A percentile compares a stretch with the other conserved stretches of the same genome.
phyloP scores from a whole-genome alignment of 306 rosid species.

The Ziziphus jujuba region DNA sequence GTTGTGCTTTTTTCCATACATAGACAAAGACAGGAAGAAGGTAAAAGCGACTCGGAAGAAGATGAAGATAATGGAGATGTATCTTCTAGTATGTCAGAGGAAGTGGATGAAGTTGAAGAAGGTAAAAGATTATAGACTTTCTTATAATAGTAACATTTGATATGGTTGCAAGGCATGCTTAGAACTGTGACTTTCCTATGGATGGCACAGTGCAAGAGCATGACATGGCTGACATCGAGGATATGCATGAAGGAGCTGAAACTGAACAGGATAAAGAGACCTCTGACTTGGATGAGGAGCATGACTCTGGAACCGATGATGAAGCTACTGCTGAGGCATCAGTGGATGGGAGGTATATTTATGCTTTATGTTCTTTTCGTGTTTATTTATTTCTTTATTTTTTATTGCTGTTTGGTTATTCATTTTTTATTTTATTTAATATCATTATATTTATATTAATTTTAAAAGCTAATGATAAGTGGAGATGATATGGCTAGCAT shows the following conservation, averaged over 20 bases:
- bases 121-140: slow-evolving; percentile 32
- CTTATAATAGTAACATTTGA: background rate
- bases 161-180: slow-evolving; percentile 2
- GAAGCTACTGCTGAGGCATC: slow-evolving; percentile 36
- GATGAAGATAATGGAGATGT: slow-evolving; percentile 34
- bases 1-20: slow-evolving; percentile 15
- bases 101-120: slow-evolving; percentile 37
- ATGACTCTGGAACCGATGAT: slow-evolving; percentile 27
- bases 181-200: slow-evolving; percentile 31
- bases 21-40: slow-evolving; percentile 60
- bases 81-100: slow-evolving; percentile 40
- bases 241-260: slow-evolving; percentile 39
- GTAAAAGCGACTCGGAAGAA: slow-evolving; percentile 38
- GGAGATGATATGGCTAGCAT: too few relatives aligned
- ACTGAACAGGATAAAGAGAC: slow-evolving; percentile 45
- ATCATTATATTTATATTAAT: too few relatives aligned
- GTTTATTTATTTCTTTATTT: background rate
- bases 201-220: slow-evolving; percentile 30
- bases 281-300: slow-evolving; percentile 57
- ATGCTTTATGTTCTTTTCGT: slow-evolving; percentile 9
- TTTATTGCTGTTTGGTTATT: background rate
- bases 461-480: too few relatives aligned
- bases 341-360: slow-evolving; percentile 50
- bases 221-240: slow-evolving; percentile 27
- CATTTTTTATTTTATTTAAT: too few relatives aligned